Evolutionary conservation across 2,329 filamentous ascomycete species (phyloP).

Genomic region (Sarocladiaceae sp.): DNA sequence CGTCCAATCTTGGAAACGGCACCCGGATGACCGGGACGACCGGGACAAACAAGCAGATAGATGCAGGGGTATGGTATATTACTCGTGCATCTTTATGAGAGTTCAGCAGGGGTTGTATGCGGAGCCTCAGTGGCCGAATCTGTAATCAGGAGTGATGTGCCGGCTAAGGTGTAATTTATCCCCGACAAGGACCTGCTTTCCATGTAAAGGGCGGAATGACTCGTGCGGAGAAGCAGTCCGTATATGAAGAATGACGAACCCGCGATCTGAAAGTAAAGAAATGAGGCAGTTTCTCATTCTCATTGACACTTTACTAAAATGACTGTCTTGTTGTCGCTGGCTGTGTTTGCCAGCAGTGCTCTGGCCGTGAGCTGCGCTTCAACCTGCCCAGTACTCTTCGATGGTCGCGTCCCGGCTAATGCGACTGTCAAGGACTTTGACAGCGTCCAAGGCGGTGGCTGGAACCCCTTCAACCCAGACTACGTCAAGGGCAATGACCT

Average conservation of each 20-base stretch:
- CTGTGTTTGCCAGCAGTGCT: conserved; percentile 2
- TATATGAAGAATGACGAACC: not conserved
- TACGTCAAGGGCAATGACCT: conserved; percentile 46
- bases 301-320: not conserved
- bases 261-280: not conserved
- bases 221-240: not conserved
- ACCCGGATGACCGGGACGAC: too few relatives aligned
- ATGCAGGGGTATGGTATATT: not conserved
- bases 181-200: not conserved
- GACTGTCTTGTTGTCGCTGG: conserved; percentile 3
- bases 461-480: conserved; percentile 38
- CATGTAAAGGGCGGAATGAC: not conserved
- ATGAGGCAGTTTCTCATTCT: not conserved
- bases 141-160: conserved; percentile 1
- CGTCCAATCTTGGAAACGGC: too few relatives aligned
- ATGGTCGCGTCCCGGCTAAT: conserved; percentile 36
- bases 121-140: conserved; percentile 5
- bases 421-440: conserved; percentile 35
- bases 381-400: conserved; percentile 30
- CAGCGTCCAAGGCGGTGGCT: conserved; percentile 23
- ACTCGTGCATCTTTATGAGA: not conserved
- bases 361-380: not conserved
- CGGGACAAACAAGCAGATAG: conserved; percentile 3
- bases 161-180: conserved; percentile 2
- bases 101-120: not conserved